A percentile compares a stretch with the other conserved stretches of the same genome.
These are phyloP conservation scores for Rutidosis leptorrhynchoides DNA, from an alignment of 129 eudicot genomes.

Conservation along the genomic window DNA sequence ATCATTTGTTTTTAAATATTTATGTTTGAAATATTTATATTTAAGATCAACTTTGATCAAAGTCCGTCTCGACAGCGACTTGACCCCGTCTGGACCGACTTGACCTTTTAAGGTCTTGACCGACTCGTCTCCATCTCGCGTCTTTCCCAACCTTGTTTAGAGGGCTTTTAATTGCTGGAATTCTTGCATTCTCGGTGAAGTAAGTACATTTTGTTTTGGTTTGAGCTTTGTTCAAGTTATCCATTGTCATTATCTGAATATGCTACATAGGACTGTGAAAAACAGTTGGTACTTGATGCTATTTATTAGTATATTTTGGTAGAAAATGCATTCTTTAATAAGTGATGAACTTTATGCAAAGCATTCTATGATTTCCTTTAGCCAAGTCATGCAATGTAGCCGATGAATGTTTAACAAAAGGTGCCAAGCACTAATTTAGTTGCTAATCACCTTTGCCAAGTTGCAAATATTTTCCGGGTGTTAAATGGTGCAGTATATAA, in stretches of 20 bases:
- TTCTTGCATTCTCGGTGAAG: constrained; percentile 89
- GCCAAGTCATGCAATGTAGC: not conserved
- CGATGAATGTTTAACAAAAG: too few relatives aligned
- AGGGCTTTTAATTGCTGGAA: constrained; percentile 76
- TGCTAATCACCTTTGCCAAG: not conserved
- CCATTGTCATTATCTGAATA: not conserved
- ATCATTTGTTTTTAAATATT: too few relatives aligned
- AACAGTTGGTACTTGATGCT: not conserved
- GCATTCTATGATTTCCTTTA: not conserved
- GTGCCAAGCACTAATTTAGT: not conserved
- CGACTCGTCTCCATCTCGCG: too few relatives aligned
- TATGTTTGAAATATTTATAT: too few relatives aligned
- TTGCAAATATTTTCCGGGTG: too few relatives aligned
- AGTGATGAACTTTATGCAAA: not conserved
- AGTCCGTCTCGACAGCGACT: too few relatives aligned
- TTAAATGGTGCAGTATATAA: too few relatives aligned
- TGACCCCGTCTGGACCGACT: too few relatives aligned
- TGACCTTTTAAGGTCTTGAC: too few relatives aligned
- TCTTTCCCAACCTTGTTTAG: too few relatives aligned
- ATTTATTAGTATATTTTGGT: not conserved
- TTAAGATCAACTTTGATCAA: too few relatives aligned
- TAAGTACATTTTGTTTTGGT: constrained; percentile 37
- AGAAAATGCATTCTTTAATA: not conserved
- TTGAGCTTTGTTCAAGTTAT: constrained; percentile 5
- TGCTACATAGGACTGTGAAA: not conserved